These are phyloP conservation scores for Chlamydomonas reinhardtii DNA, from an alignment of 163 green algal species.

Conservation along the genomic window DNA sequence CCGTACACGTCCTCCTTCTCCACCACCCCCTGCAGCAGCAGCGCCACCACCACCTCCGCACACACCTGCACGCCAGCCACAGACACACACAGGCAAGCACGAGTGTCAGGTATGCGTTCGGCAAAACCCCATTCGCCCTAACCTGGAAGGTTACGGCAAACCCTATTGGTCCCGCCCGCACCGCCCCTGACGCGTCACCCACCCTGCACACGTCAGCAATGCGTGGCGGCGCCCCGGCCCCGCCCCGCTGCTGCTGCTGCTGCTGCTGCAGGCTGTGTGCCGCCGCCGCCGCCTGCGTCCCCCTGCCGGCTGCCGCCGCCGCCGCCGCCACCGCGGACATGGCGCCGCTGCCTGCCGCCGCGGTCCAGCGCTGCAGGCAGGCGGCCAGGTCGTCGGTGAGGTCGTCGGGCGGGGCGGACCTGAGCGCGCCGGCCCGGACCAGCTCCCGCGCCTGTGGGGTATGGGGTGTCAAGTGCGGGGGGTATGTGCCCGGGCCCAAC, in stretches of 20 bases:
- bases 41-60: conserved; percentile 35
- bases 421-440: not conserved
- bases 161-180: no score
- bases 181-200: no score
- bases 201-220: not conserved
- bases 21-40: conserved; percentile 47
- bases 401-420: not conserved
- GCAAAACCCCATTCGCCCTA: no score
- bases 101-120: no score
- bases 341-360: not conserved
- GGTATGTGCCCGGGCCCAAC: no score
- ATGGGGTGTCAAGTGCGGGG: no score
- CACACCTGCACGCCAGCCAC: not conserved
- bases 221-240: no score
- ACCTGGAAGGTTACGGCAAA: no score
- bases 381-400: not conserved
- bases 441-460: conserved; percentile 9
- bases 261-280: no score
- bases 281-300: not conserved
- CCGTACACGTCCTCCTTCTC: conserved; percentile 13
- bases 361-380: conserved; percentile 1
- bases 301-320: not conserved
- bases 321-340: not conserved
- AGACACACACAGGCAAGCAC: not conserved
- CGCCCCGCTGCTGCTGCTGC: no score